Evolutionary conservation across 345 rosid genomes (phyloP), one percentile per base, ranked within the genome.

Genomic region (Zanthoxylum bungeanum): DNA sequence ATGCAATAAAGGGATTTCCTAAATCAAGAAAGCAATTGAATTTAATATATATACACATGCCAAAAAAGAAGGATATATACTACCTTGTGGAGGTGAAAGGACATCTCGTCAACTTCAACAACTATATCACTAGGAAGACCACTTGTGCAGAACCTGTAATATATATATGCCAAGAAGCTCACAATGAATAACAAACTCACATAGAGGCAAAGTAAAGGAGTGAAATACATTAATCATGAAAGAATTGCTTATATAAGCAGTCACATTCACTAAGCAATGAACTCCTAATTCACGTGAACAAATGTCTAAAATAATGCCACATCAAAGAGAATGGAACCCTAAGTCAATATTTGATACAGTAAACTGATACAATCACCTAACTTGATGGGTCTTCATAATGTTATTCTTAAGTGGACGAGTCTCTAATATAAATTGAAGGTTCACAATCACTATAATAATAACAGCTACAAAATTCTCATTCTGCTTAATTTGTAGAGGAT

Each of bases 21-120:
- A 64, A 42, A 46, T 64, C 39, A 46, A 46, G 39, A 46, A 70
- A 12, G 50, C 44, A 56, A 75, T 47, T 17, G 51, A 49, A 16
- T 46, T 33, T 46, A 56, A 17, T 30, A 22, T 52, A 2, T 7
- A n/a, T 34, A 33, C 12, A 39, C 1, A 65, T 39, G 30, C n/a
- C n/a, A 31, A 8, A 51, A 49, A n/a, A 31, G 59, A n/a, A 66
- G 14, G 44, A 66, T 28, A 40, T 66, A 56, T 9, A 27, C 65
- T 83, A 95, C 99, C 99, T 92, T 95, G 89, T 95, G 99, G 68
- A 95, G 97, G 84, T 92, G 99, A 71, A 92, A 95, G 67, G 97
- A 88, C 93, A 92, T 91, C 52, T 89, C 96, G 39, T 86, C 98
- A 75, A 91, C 99, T 85, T 95, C 93, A 75, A 95, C 91, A 47